Percentiles rank a stretch among this genome's conserved stretches.
phyloP scores from a whole-genome alignment of 2,329 filamentous ascomycete species.

The Periconia sp. region DNA sequence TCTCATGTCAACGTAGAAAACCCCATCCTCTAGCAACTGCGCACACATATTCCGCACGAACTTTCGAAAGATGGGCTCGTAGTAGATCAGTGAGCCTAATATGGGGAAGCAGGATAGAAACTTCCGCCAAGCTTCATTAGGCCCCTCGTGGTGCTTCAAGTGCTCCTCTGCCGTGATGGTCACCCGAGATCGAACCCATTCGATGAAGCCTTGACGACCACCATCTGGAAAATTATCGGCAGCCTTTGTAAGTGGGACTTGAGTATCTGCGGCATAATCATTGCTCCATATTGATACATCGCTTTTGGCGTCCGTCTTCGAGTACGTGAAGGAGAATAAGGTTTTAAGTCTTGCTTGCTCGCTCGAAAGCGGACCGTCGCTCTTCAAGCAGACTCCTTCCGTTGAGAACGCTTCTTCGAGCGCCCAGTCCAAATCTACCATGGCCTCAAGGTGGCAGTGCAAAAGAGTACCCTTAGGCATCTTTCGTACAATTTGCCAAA shows the following conservation, averaged over 20 bases:
- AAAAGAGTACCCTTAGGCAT: constrained; percentile 90
- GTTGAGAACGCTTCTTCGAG: constrained; percentile 73
- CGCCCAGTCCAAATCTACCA: constrained; percentile 85
- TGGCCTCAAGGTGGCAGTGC: constrained; percentile 89
- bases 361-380: constrained; percentile 63
- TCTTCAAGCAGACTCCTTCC: constrained; percentile 74
- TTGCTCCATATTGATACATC: constrained; percentile 68
- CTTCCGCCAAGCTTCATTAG: constrained; percentile 84
- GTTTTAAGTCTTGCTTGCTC: constrained; percentile 61
- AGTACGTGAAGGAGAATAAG: constrained; percentile 63
- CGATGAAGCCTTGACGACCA: constrained; percentile 73
- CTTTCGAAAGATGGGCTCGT: constrained; percentile 85
- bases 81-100: constrained; percentile 77
- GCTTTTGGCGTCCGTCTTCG: constrained; percentile 48
- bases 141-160: constrained; percentile 79
- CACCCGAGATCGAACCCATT: constrained; percentile 77
- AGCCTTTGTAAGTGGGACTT: constrained; percentile 65
- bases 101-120: constrained; percentile 78
- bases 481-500: constrained; percentile 82
- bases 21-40: constrained; percentile 77
- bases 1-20: constrained; percentile 83
- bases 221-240: constrained; percentile 78
- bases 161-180: constrained; percentile 75
- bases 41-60: constrained; percentile 76
- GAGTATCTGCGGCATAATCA: constrained; percentile 65